phyloP scores from a whole-genome alignment of 164 flowering plant species.

The Akebia trifoliata region DNA sequence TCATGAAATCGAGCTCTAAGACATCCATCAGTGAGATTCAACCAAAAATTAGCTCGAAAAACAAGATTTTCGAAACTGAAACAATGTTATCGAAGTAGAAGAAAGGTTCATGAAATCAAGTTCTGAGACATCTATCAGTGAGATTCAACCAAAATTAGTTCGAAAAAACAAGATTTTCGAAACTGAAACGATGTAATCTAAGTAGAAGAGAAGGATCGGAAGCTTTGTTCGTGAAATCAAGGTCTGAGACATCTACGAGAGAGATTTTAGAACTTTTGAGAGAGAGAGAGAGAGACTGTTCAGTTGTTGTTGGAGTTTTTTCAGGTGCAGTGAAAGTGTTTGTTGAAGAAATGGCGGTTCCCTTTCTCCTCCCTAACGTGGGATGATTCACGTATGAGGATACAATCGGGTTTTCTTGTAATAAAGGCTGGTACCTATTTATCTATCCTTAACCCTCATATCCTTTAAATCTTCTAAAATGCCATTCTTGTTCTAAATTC shows the following conservation, averaged over 20 bases:
- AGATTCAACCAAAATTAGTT: not conserved
- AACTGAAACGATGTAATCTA: not conserved
- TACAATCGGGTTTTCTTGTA: constrained; percentile 44
- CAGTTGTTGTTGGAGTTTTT: constrained; percentile 12
- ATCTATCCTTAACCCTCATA: not conserved
- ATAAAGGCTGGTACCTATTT: constrained; percentile 23
- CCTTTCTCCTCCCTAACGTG: constrained; percentile 40
- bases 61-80: not conserved
- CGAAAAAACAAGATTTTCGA: not conserved
- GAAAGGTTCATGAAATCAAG: not conserved
- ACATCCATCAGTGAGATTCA: not conserved
- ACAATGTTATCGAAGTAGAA: not conserved
- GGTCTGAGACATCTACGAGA: not conserved
- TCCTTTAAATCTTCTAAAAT: not conserved
- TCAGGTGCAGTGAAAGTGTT: constrained; percentile 12
- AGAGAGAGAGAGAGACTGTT: constrained; percentile 16
- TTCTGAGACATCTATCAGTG: not conserved
- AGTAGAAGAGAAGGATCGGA: not conserved
- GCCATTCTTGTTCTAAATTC: too few species aligned
- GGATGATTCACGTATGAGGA: constrained; percentile 56
- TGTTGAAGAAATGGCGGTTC: constrained; percentile 4
- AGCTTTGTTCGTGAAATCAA: not conserved
- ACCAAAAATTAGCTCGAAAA: not conserved
- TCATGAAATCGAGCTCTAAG: constrained; percentile 5
- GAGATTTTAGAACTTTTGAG: constrained; percentile 1